Evolutionary conservation across 164 flowering plant species (phyloP), one percentile per base, ranked within the genome.

Genomic region (Brasenia schreberi): DNA sequence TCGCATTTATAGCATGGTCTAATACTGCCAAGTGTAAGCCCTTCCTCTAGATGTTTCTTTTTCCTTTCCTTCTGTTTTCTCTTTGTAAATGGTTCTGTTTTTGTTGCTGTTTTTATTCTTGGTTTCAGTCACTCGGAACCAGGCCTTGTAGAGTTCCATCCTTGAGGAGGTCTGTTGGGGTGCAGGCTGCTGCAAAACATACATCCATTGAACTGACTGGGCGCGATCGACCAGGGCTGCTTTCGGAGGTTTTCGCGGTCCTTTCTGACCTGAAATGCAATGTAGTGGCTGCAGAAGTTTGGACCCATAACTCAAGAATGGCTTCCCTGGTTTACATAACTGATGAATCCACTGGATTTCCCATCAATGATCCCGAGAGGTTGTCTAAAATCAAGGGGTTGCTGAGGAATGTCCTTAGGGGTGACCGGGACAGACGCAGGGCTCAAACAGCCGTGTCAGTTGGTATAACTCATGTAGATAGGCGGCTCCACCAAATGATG

Each of bases 271-370:
- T 82, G 61, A 87, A 89, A 68, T 94, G 99, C 74, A 94, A 94
- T 74, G 89, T 94, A 27, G 92, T 87, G 5, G 86, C 86, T 23
- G 86, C 96, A 1, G 96, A 94, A 77, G 88, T 94, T 12, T 94
- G 99, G 97, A 94, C 99, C 65, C 99, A 94, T 72, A 94, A 88
- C 67, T 84, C 96, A 61, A 78, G 99, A 71, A 85, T 91, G 93
- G 99, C 99, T 53, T 87, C 99, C 0, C 90, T 94, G 42, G 83
- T 91, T 63, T 84, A 89, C 73, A 85, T 94, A 63, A 94, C 87
- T 0, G 95, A 89, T 68, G 93, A 82, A 42, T 80, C 63, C 10
- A 76, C 78, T 45, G 84, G 91, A 9, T 73, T 68, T 53, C 79
- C 89, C 5, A 87, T 94, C 18, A 82, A 80, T 49, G 87, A 89